A percentile compares a stretch with the other conserved stretches of the same genome.
phyloP scores from a whole-genome alignment of 768 basidiomycete genomes.

The Leccinum rimulosum region DNA sequence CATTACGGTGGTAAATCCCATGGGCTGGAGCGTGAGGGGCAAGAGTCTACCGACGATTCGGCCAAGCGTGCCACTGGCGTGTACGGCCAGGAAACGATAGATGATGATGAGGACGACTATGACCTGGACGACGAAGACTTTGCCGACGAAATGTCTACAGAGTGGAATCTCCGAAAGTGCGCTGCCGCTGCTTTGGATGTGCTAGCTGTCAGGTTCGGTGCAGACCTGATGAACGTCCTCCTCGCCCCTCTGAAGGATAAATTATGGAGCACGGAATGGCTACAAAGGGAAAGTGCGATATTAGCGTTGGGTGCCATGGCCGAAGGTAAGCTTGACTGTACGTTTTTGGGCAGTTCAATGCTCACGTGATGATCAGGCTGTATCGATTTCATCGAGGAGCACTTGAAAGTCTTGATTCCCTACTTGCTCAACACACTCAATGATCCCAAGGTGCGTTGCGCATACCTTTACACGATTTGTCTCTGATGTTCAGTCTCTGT shows the following conservation, averaged over 20 bases:
- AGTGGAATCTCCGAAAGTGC: slow-evolving; percentile 99
- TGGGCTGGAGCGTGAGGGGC: slow-evolving; percentile 70
- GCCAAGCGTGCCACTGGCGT: slow-evolving; percentile 44
- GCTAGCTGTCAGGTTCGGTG: slow-evolving; percentile 87
- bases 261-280: slow-evolving; percentile 90
- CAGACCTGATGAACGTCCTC: slow-evolving; percentile 86
- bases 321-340: slow-evolving; percentile 62
- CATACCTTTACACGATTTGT: background rate
- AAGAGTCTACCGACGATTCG: slow-evolving; percentile 36
- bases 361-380: slow-evolving; percentile 59
- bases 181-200: slow-evolving; percentile 97
- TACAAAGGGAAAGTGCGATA: slow-evolving; percentile 93
- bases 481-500: slow-evolving; percentile 11
- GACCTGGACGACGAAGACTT: slow-evolving; percentile 83
- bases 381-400: slow-evolving; percentile 92
- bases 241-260: slow-evolving; percentile 90
- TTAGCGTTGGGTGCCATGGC: slow-evolving; percentile 97
- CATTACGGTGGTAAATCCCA: slow-evolving; percentile 88
- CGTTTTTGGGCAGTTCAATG: background rate
- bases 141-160: slow-evolving; percentile 94
- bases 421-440: slow-evolving; percentile 89
- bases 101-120: slow-evolving; percentile 86
- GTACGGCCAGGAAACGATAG: slow-evolving; percentile 78
- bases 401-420: slow-evolving; percentile 89
- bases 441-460: slow-evolving; percentile 75